Evolutionary conservation across 2,329 filamentous ascomycete species (phyloP), one percentile per base, ranked within the genome.

Genomic region (Aspergillus neoniger): DNA sequence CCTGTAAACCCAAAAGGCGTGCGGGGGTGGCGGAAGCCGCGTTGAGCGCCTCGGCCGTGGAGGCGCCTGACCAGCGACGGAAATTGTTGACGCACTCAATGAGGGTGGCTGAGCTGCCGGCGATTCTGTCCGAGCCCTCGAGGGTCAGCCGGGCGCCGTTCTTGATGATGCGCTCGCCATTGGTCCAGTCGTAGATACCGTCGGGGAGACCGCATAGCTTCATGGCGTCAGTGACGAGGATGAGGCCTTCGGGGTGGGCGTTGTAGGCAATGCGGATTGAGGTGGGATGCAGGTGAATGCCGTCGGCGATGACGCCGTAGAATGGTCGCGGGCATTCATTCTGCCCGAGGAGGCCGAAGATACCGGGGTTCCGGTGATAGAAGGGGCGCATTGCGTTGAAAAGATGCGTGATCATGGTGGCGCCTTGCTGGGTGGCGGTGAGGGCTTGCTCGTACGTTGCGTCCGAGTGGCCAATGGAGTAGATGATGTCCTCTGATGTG

Each of bases 361-460:
- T 87, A 39, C 92, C 92, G 0, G 93, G 92, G 76, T 96, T 92
- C 60, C 93, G 89, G 81, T 97, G 92, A 75, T 95, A 91, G 54
- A 96, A 86, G 14, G 92, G 92, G 0, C 88, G 85, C 92, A 96
- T 96, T 25, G 92, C 92, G 74, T 96, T 96, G 85, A 96, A 96
- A 1, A 96, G 83, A 71, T 96, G 92, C 0, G 92, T 96, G 66
- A 96, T 90, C 91, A 96, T 96, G 52, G 85, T 90, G 2, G 91
- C 91, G 55, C 92, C 92, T 6, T 87, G 83, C n/a, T 80, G 81
- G 3, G 95, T 85, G 19, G 91, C 90, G 4, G 80, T 78, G 4
- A 88, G 86, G 1, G 91, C 91, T 72, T 94, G 84, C 75, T 96
- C 91, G 72, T 94, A 96, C 0, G 90, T 91, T 14, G 92, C 90